Base-by-base conservation (phyloP, 192 early-diverging fungal species). In the Backusella psychrophila region DNA sequence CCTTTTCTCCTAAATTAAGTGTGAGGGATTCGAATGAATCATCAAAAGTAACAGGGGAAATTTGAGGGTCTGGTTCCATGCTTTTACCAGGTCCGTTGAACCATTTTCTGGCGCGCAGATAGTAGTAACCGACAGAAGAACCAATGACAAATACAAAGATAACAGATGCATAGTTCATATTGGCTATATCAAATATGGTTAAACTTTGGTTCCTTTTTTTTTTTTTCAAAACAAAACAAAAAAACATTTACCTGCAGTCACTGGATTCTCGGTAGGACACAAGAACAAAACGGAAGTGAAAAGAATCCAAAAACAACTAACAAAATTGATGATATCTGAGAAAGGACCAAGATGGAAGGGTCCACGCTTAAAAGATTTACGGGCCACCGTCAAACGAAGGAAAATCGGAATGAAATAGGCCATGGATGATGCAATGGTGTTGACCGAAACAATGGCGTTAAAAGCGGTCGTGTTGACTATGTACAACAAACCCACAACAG, bases 401-500 rank as follows among this genome's bases (percentile, higher is more conserved):
- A 80, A 53, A 56, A 89, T 89, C 2, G 88, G 88, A 41, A 86
- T 88, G 29, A 87, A 75, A 69, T 89, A 89, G 1, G 88, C 84
- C 31, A 89, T 74, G 21, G 82, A 87, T 0, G 82, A 84, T 0
- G 86, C 88, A 46, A 89, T 87, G 15, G 88, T 89, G 74, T 87
- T 87, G 65, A 89, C 83, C 1, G 87, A 88, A 5, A 89, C 87
- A 69, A 89, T 86, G 23, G 88, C 88, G n/a, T 78, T 78, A 69
- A 87, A 88, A 11, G 88, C 88, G 1, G 84, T 84, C 34, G 80
- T 72, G 26, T 81, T 84, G 71, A 84, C 82, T 38, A 89, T 88
- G 39, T 81, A 87, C 2, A 78, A 49, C 17, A 82, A 53, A 42
- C 77, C 81, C 15, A 83, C 72, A 31, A 83, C 71, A 23, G 59